phyloP scores from a whole-genome alignment of 768 basidiomycete species.

The Auricularia heimuer region DNA sequence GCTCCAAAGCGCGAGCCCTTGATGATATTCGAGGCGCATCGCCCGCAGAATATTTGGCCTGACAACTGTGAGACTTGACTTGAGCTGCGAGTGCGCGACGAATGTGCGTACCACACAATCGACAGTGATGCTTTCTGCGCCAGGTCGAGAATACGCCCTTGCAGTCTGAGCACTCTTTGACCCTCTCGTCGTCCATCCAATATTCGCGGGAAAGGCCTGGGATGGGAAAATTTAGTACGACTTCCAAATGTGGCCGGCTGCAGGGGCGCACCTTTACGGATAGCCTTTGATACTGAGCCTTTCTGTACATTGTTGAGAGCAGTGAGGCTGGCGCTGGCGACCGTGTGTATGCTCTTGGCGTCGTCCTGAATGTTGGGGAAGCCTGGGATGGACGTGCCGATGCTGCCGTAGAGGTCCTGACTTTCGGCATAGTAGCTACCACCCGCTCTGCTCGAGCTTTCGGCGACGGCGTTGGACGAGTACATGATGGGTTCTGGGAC shows the following conservation, averaged over 20 bases:
- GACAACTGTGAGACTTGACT: conserved; percentile 3
- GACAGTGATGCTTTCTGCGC: conserved; percentile 94
- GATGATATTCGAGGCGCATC: conserved; percentile 94
- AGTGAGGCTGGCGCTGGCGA: conserved; percentile 37
- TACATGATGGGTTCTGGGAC: conserved; percentile 58
- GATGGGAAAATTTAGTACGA: too few species aligned
- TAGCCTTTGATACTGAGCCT: conserved; percentile 82
- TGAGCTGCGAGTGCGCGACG: background rate
- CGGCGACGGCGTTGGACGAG: conserved; percentile 53
- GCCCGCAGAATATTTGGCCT: conserved; percentile 97
- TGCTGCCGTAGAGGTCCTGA: conserved; percentile 48
- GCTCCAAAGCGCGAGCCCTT: conserved; percentile 89
- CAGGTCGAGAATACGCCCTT: conserved; percentile 90
- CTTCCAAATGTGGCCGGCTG: too few species aligned
- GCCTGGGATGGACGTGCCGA: conserved; percentile 56
- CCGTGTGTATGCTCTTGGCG: conserved; percentile 74
- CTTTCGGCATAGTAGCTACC: conserved; percentile 27
- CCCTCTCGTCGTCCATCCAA: conserved; percentile 98
- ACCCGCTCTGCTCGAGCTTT: conserved; percentile 45
- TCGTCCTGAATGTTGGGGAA: conserved; percentile 83
- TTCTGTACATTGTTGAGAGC: conserved; percentile 24
- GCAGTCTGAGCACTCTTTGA: conserved; percentile 94
- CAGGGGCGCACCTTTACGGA: conserved; percentile 30
- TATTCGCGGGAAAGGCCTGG: conserved; percentile 85
- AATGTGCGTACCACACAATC: conserved; percentile 70